These are phyloP conservation scores for Pleomassaria siparia DNA, from an alignment of 2,329 filamentous ascomycete species.

Conservation along the genomic window DNA sequence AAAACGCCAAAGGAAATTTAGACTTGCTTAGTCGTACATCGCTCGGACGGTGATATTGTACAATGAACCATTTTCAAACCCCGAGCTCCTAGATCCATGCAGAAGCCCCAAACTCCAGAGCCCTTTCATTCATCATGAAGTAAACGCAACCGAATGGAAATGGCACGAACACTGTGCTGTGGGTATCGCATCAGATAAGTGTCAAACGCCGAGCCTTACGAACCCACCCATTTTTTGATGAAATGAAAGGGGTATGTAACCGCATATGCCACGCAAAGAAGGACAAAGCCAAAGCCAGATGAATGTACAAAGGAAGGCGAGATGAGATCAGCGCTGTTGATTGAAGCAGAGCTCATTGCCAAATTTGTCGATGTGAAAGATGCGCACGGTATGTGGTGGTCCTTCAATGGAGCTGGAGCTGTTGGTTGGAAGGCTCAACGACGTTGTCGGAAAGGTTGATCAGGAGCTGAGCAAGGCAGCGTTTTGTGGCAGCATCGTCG, in stretches of 20 bases:
- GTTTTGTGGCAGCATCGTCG: constrained; percentile 95
- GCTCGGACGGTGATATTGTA: constrained; percentile 15
- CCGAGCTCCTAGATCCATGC: constrained; percentile 21
- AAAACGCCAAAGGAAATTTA: not conserved
- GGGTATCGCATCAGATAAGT: constrained; percentile 18
- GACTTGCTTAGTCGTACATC: constrained; percentile 1
- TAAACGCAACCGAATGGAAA: not conserved
- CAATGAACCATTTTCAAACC: constrained; percentile 24
- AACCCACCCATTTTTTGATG: constrained; percentile 7
- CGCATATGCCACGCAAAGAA: constrained; percentile 5
- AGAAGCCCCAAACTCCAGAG: constrained; percentile 33
- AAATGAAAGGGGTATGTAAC: constrained; percentile 18
- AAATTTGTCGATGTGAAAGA: not conserved
- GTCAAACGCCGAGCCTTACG: constrained; percentile 15
- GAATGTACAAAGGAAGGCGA: not conserved
- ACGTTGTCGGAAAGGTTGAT: constrained; percentile 95
- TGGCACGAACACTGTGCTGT: constrained; percentile 15
- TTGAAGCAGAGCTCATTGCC: not conserved
- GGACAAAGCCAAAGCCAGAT: constrained; percentile 7
- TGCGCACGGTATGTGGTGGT: not conserved
- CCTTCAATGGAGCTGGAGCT: constrained; percentile 34
- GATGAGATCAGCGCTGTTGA: not conserved
- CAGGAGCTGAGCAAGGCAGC: constrained; percentile 92
- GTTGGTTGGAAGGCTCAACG: constrained; percentile 52
- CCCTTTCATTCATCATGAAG: constrained; percentile 22